Conservation (phyloP, 2,329 filamentous ascomycete species). For the Dactylella cylindrospora region DNA sequence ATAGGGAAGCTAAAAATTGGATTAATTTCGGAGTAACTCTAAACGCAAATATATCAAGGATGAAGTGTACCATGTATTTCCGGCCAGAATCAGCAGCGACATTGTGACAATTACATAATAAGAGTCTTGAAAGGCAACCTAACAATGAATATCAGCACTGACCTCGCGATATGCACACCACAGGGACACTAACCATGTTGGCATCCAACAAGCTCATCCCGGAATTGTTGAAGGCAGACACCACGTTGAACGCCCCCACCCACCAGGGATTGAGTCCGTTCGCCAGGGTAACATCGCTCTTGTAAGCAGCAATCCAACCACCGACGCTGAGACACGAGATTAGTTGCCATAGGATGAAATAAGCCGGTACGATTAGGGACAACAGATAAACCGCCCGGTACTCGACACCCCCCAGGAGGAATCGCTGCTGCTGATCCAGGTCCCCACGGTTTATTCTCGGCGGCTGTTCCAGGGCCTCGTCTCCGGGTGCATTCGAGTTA, state of each 20-base stretch:
- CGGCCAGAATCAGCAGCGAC: slow-evolving; percentile 46
- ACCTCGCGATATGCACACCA: slow-evolving; percentile 46
- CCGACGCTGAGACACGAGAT: slow-evolving; percentile 63
- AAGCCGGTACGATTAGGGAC: slow-evolving; percentile 62
- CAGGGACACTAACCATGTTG: slow-evolving; percentile 65
- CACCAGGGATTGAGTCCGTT: slow-evolving; percentile 69
- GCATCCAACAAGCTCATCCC: slow-evolving; percentile 68
- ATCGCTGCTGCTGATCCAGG: slow-evolving; percentile 59
- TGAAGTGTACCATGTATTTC: slow-evolving; percentile 53
- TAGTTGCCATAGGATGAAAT: slow-evolving; percentile 63
- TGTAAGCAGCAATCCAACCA: slow-evolving; percentile 62
- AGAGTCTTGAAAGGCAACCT: slow-evolving; percentile 59
- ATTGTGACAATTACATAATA: slow-evolving; percentile 45
- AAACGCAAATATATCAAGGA: neutral
- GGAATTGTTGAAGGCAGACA: slow-evolving; percentile 71
- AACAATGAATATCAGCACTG: slow-evolving; percentile 31
- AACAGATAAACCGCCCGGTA: slow-evolving; percentile 65
- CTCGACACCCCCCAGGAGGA: slow-evolving; percentile 64
- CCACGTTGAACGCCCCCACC: slow-evolving; percentile 67
- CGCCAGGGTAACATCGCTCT: slow-evolving; percentile 55
- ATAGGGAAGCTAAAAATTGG: slow-evolving; percentile 54
- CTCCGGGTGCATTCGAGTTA: slow-evolving; percentile 1
- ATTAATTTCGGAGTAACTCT: neutral
- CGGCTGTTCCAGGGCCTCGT: neutral
- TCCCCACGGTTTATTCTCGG: slow-evolving; percentile 48